A percentile compares a stretch with the other conserved stretches of the same genome.
phyloP scores from a whole-genome alignment of 2,329 filamentous ascomycete species.

The Aspergillus hortae region DNA sequence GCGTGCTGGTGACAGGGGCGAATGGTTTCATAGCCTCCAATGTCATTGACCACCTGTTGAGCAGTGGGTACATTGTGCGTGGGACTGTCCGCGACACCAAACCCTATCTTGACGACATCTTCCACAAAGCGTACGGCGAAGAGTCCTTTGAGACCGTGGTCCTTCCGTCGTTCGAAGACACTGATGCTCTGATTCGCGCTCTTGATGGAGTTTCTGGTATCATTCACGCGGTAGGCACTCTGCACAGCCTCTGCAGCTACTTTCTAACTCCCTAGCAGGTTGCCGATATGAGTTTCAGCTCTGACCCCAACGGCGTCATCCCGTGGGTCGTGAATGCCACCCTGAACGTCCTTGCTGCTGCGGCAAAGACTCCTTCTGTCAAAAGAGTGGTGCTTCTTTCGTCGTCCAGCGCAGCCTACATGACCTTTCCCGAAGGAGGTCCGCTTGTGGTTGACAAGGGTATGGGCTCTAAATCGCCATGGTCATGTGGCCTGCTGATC shows the following conservation, averaged over 20 bases:
- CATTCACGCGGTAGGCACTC: background rate
- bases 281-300: constrained; percentile 12
- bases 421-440: constrained; percentile 1
- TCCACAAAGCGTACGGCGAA: constrained; percentile 20
- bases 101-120: constrained; percentile 28
- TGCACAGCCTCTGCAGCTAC: too few species aligned
- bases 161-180: background rate
- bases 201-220: background rate
- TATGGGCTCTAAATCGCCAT: background rate
- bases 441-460: constrained; percentile 10
- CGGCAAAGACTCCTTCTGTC: constrained; percentile 5
- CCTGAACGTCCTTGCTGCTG: constrained; percentile 13
- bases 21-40: constrained; percentile 45
- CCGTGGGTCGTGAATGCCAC: constrained; percentile 5
- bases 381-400: constrained; percentile 18
- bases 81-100: constrained; percentile 40
- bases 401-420: constrained; percentile 13
- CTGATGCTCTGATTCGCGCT: background rate
- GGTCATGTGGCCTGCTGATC: background rate
- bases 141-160: background rate
- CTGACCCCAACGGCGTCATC: constrained; percentile 9
- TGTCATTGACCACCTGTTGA: constrained; percentile 37
- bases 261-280: background rate
- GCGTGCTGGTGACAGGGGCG: constrained; percentile 44
- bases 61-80: constrained; percentile 40